A percentile compares a stretch with the other conserved stretches of the same genome.
Evolutionary conservation across 768 basidiomycete genomes (phyloP).

Genomic region (Lyophyllum shimeji): DNA sequence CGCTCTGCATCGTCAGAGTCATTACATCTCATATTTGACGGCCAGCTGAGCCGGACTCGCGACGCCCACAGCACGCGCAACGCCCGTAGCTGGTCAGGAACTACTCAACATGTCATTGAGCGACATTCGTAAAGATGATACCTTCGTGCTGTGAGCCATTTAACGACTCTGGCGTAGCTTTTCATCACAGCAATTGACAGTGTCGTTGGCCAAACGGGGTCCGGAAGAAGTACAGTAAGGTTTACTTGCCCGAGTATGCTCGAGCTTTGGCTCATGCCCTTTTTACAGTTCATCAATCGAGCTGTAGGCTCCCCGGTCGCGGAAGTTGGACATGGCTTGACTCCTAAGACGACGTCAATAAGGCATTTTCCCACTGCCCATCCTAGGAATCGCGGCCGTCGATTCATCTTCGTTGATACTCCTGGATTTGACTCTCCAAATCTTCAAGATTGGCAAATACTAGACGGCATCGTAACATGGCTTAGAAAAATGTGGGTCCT

Average conservation of each 20-base stretch:
- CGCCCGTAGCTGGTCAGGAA: too few species aligned
- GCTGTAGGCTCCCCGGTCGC: not conserved
- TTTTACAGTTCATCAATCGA: conserved; percentile 4
- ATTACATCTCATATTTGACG: too few species aligned
- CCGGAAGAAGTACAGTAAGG: conserved; percentile 15
- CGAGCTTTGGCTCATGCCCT: not conserved
- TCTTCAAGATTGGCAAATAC: not conserved
- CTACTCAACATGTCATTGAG: too few species aligned
- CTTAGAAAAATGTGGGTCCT: conserved; percentile 1
- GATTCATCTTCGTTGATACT: conserved; percentile 9
- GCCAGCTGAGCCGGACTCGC: too few species aligned
- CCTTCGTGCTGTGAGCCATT: conserved; percentile 7
- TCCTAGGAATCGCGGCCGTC: not conserved
- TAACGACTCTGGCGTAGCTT: not conserved
- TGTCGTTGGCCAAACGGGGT: conserved; percentile 13
- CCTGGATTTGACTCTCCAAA: conserved; percentile 10
- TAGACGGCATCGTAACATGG: conserved; percentile 6
- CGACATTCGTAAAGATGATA: conserved; percentile 1
- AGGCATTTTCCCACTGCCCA: not conserved
- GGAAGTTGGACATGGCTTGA: not conserved
- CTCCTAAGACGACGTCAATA: not conserved
- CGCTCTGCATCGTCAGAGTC: too few species aligned
- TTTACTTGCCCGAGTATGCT: not conserved
- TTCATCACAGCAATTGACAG: not conserved
- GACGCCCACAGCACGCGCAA: too few species aligned